Evolutionary conservation across 345 rosid species (phyloP).

Genomic region (Noccaea bulbosa): DNA sequence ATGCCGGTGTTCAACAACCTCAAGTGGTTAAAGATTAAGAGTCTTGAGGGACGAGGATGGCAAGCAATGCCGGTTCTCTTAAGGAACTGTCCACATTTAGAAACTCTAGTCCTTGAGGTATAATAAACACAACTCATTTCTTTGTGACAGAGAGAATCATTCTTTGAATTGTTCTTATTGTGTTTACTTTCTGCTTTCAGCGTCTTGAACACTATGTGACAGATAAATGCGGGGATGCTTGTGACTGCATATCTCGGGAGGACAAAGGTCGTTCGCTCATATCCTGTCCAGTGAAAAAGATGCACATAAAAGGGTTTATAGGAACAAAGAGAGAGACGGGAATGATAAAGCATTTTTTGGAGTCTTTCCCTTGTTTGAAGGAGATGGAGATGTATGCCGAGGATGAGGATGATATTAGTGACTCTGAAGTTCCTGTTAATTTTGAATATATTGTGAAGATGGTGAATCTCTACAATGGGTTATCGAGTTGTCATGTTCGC

Average conservation of each 20-base stretch:
- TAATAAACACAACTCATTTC: too few species aligned
- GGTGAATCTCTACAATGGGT: background rate
- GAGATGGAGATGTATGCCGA: background rate
- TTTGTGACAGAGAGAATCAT: background rate
- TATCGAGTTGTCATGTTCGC: too few species aligned
- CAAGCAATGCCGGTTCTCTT: background rate
- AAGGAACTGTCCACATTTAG: background rate
- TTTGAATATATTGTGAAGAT: too few species aligned
- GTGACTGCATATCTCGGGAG: background rate
- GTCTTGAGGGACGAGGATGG: background rate
- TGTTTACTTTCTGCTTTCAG: background rate
- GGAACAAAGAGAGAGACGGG: background rate
- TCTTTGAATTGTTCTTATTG: background rate
- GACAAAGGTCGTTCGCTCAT: background rate
- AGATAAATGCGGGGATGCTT: too few species aligned
- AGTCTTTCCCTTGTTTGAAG: background rate
- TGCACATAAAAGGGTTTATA: background rate
- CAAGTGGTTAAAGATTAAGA: background rate
- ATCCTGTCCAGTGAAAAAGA: background rate
- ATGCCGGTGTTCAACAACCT: background rate
- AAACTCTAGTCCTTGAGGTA: conserved; percentile 2
- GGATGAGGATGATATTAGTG: too few species aligned
- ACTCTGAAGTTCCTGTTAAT: too few species aligned
- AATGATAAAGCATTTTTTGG: background rate
- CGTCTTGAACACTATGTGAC: background rate